phyloP scores from a whole-genome alignment of 352 stramenopile genomes.

The Globisporangium nagaii region DNA sequence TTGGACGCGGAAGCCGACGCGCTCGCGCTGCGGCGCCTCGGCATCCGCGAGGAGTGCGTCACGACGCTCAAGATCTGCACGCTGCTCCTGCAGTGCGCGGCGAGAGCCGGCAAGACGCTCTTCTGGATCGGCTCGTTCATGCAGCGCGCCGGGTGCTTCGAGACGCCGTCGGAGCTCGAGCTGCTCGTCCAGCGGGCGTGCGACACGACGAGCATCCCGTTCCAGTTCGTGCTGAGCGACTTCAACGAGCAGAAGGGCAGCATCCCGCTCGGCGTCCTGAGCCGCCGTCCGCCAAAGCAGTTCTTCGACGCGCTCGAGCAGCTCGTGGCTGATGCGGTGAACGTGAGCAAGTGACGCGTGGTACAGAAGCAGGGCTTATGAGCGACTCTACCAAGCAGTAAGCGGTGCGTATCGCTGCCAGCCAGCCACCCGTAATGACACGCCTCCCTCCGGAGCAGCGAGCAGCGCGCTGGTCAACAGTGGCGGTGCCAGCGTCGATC shows the following conservation, averaged over 20 bases:
- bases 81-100: slow-evolving; percentile 61
- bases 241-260: slow-evolving; percentile 56
- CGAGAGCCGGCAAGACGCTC: slow-evolving; percentile 34
- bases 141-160: slow-evolving; percentile 60
- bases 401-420: no score
- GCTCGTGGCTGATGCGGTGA: slow-evolving; percentile 10
- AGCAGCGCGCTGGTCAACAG: no score
- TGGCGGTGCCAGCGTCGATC: no score
- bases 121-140: slow-evolving; percentile 73
- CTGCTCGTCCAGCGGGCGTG: slow-evolving; percentile 43
- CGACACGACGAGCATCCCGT: slow-evolving; percentile 31
- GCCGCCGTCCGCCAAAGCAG: slow-evolving; percentile 51
- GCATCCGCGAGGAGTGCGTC: slow-evolving; percentile 71
- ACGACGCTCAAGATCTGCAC: slow-evolving; percentile 70
- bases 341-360: not conserved
- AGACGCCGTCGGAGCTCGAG: slow-evolving; percentile 55
- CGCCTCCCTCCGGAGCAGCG: no score
- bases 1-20: slow-evolving; percentile 52
- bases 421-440: no score
- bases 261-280: slow-evolving; percentile 48
- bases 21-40: slow-evolving; percentile 35
- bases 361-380: not conserved
- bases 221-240: slow-evolving; percentile 47
- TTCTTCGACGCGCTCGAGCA: slow-evolving; percentile 56
- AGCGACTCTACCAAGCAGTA: not conserved